These are phyloP conservation scores for Crocinoboletus sp. DNA, from an alignment of 1,284 basidiomycete species.

Conservation along the genomic window DNA sequence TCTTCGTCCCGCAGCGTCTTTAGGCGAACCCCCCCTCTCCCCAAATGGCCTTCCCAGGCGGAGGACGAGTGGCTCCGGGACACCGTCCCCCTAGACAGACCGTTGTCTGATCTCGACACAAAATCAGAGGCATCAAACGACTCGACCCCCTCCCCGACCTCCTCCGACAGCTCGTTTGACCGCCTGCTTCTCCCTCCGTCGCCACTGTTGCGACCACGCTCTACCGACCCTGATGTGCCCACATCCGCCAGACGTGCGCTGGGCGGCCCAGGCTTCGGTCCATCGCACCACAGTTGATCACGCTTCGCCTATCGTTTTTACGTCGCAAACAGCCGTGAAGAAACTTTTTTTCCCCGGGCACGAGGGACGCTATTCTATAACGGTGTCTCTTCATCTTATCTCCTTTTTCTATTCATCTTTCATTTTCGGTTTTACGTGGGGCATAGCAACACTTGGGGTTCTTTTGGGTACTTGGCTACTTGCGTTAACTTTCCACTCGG, in stretches of 20 bases:
- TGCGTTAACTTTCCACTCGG: constrained; percentile 7
- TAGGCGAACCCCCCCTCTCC: constrained; percentile 31
- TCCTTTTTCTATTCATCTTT: constrained; percentile 15
- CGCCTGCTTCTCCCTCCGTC: constrained; percentile 16
- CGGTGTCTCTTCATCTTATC: constrained; percentile 3
- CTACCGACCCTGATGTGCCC: constrained; percentile 17
- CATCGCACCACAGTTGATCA: constrained; percentile 12
- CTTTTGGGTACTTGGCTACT: constrained; percentile 2
- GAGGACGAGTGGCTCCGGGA: constrained; percentile 60
- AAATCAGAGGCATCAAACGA: constrained; percentile 15
- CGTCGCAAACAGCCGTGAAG: constrained; percentile 17
- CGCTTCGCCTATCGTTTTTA: constrained; percentile 19
- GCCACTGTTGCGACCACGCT: constrained; percentile 23
- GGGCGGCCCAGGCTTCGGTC: constrained; percentile 12
- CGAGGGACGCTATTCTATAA: constrained; percentile 16
- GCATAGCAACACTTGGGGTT: constrained; percentile 4
- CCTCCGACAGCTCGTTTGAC: constrained; percentile 22
- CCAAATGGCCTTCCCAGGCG: constrained; percentile 40
- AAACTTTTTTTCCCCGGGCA: constrained; percentile 28
- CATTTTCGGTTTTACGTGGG: constrained; percentile 25
- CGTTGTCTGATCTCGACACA: constrained; percentile 9
- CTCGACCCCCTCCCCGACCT: constrained; percentile 22
- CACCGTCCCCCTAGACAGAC: constrained; percentile 43
- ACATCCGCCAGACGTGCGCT: constrained; percentile 9
- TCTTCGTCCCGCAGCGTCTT: constrained; percentile 47